Base-by-base conservation (phyloP, 78 protist species). In the Dictyostelium purpureum region DNA sequence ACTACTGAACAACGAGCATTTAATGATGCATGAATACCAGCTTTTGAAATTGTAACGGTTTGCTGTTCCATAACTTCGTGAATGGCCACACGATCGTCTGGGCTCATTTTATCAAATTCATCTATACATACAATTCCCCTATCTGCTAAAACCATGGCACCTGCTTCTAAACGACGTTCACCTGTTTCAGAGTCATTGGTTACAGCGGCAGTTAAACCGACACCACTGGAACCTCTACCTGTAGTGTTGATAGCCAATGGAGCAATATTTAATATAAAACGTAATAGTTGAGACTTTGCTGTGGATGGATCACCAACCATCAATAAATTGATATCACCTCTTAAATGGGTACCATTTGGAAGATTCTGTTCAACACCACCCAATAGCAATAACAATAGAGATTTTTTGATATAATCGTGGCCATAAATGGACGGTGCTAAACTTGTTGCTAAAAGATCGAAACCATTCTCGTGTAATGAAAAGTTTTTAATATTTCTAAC, bases 131-230 rank as follows among this genome's bases (percentile, higher is more conserved):
- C 98, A 42, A 99, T 97, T 14, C 99, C 99, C 12, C 99, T 71
- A 81, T 99, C 99, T 0, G 99, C 99, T 31, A 99, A 90, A 7
- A 99, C 99, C 99, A 99, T 98, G 5, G 99, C 99, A 18, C 99
- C 99, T 0, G 99, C 99, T 93, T 99, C 99, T 4, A 99, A 95
- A 43, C 98, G 80, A 40, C 99, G 61, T 78, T 98, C 99, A 45
- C 99, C 99, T 1, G 99, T 99, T 52, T 98, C 99, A 0, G 88
- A 24, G 93, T 99, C 99, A 0, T 56, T 6, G 1, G 96, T 78
- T 45, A 99, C 99, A 1, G 99, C 99, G 2, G 99, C 99, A 0
- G 99, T 99, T 51, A 99, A 81, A 88, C 99, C 99, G 47, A 99
- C 99, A 12, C 99, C 99, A 0, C 99, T 91, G 0, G 99, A 95